Evolutionary conservation across 2,329 filamentous ascomycete species (phyloP), one percentile per base, ranked within the genome.

Genomic region (Aspergillus sp.): DNA sequence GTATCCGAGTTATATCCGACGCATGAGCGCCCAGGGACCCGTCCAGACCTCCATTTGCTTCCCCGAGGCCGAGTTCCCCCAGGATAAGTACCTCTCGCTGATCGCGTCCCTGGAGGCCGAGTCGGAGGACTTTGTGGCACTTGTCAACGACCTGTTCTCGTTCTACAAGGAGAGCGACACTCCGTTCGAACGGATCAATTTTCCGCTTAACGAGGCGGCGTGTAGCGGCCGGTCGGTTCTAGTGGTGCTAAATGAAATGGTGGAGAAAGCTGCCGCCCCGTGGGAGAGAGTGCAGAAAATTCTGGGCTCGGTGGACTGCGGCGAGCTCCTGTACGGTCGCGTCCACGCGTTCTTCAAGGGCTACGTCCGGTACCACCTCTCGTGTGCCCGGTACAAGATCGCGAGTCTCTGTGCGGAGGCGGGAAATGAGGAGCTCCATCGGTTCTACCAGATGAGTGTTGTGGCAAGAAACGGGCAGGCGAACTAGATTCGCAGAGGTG

Each of bases 41-140:
- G 46, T 51, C 23, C 54, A 56, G 27, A 47, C 46, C 5, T 47
- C 24, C 7, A 15, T 56, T 8, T 51, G 46, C 46, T 56, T 56
- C 31, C 54, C 52, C 3, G 54, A 56, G 19, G 19, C 31, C 6
- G 39, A 45, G 19, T 51, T 56, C 31, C 46, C 31, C 31, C 46
- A 49, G 27, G 14, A 15, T 3, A 9, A 37, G 14, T 49, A 21
- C 8, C 17, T 37, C 15, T 17, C 46, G n/a, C 37, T 37, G 3
- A 23, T 37, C 21, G 46, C 46, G 31, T 15, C 31, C 23, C 31
- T 49, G 31, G 46, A 49, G 31, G 31, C 46, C 3, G 46, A 49
- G 46, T 33, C 21, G 4, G 46, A 49, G 21, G 11, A 37, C 14
- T 37, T 21, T 37, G 46, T 37, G 4, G 46, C 31, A 11, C 19